phyloP scores from a whole-genome alignment of 140 eudicot species.

The Artemisia princeps region DNA sequence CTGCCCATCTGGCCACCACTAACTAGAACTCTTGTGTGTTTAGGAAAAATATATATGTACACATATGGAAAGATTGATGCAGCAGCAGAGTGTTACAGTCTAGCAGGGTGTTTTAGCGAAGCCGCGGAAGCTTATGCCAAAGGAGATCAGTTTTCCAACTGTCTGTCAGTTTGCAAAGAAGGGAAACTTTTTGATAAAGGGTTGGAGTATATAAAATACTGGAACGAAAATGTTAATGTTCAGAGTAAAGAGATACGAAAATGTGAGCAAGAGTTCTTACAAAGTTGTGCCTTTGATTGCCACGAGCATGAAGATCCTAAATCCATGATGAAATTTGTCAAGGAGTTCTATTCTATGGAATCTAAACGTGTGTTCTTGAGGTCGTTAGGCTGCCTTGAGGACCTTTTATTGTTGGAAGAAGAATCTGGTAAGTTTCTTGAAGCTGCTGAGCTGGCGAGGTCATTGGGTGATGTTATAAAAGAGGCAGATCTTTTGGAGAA shows the following conservation, averaged over 20 bases:
- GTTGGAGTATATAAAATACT: constrained; percentile 40
- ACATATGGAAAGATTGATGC: constrained; percentile 34
- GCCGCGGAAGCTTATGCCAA: constrained; percentile 57
- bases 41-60: constrained; percentile 41
- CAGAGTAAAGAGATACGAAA: constrained; percentile 30
- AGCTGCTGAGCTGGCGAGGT: constrained; percentile 46
- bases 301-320: constrained; percentile 20
- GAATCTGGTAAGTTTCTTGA: constrained; percentile 38
- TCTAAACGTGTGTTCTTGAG: constrained; percentile 41
- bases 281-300: constrained; percentile 37
- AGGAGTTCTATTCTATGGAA: constrained; percentile 33
- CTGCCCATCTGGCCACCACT: neutral
- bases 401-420: constrained; percentile 45
- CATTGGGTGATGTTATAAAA: constrained; percentile 33
- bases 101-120: constrained; percentile 23
- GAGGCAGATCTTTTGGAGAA: constrained; percentile 46
- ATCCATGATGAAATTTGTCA: constrained; percentile 43
- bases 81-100: constrained; percentile 57
- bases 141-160: constrained; percentile 37
- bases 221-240: constrained; percentile 36
- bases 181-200: constrained; percentile 48
- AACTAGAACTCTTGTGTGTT: neutral
- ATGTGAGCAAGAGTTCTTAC: constrained; percentile 37
- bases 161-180: constrained; percentile 44
- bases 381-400: constrained; percentile 35